phyloP scores from a whole-genome alignment of 2,329 filamentous ascomycete genomes.

The Botrytis porri region DNA sequence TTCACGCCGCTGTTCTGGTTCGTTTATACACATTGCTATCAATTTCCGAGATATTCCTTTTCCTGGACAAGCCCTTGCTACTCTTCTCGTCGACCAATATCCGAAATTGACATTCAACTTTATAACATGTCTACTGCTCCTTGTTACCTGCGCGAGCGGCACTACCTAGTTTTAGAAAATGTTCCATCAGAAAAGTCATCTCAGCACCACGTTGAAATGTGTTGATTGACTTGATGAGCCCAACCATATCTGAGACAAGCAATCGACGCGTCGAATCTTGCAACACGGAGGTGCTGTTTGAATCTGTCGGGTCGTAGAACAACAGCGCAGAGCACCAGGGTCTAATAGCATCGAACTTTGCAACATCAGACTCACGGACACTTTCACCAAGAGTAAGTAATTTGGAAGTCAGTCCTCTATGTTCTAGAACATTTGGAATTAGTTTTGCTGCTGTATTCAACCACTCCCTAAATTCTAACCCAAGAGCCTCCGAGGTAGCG shows the following conservation, averaged over 20 bases:
- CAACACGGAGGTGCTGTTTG: neutral
- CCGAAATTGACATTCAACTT: slow-evolving; percentile 7
- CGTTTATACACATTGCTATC: slow-evolving; percentile 1
- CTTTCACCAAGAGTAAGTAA: slow-evolving; percentile 9
- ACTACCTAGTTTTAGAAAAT: slow-evolving; percentile 2
- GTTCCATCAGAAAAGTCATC: slow-evolving; percentile 4
- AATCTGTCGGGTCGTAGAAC: slow-evolving; percentile 3
- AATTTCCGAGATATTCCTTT: slow-evolving; percentile 2
- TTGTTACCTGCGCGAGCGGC: slow-evolving; percentile 3
- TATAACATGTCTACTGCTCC: neutral
- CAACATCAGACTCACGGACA: neutral
- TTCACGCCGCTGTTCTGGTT: neutral
- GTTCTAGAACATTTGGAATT: neutral
- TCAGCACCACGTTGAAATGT: slow-evolving; percentile 4
- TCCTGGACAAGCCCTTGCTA: neutral
- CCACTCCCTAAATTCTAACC: slow-evolving; percentile 5
- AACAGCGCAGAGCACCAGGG: slow-evolving; percentile 9
- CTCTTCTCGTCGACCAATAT: slow-evolving; percentile 5
- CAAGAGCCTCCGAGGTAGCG: neutral
- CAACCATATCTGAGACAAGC: neutral
- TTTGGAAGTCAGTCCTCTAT: neutral
- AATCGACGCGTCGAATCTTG: neutral
- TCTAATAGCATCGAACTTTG: slow-evolving; percentile 2
- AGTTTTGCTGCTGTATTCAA: neutral
- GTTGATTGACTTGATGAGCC: neutral